These are phyloP conservation scores for Mucuna pruriens DNA, from an alignment of 306 rosid genomes.

Conservation along the genomic window DNA sequence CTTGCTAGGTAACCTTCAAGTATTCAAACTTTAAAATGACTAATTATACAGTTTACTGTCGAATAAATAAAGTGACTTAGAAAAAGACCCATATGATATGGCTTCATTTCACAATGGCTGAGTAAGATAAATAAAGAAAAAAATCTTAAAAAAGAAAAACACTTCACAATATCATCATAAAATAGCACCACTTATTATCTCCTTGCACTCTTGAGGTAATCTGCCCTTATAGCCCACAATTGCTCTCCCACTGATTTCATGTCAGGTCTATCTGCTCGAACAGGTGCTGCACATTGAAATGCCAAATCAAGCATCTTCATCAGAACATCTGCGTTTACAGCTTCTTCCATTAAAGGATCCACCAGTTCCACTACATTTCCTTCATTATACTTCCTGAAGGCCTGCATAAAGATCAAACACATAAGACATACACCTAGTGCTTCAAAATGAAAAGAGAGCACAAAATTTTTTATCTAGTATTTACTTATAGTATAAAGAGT, in stretches of 20 bases:
- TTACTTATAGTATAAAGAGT: background rate
- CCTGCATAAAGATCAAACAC: slow-evolving; percentile 57
- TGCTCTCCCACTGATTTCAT: slow-evolving; percentile 90
- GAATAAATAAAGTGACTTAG: background rate
- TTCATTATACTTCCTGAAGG: slow-evolving; percentile 68
- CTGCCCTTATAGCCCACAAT: slow-evolving; percentile 89
- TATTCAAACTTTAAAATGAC: slow-evolving; percentile 12
- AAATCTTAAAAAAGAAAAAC: background rate
- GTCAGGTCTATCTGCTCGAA: slow-evolving; percentile 80
- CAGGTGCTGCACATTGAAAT: slow-evolving; percentile 85
- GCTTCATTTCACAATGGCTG: slow-evolving; percentile 40
- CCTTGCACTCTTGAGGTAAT: slow-evolving; percentile 63
- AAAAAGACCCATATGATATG: slow-evolving; percentile 28
- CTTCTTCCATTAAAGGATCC: slow-evolving; percentile 80
- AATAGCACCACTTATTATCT: slow-evolving; percentile 40
- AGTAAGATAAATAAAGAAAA: slow-evolving; percentile 28
- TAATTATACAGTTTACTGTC: slow-evolving; percentile 4
- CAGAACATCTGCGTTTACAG: slow-evolving; percentile 59
- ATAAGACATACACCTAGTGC: slow-evolving; percentile 12
- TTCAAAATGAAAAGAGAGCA: background rate
- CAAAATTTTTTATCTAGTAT: background rate
- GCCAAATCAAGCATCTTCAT: slow-evolving; percentile 75
- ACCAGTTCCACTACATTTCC: slow-evolving; percentile 58
- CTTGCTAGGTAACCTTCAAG: slow-evolving; percentile 17
- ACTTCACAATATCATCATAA: slow-evolving; percentile 25